Evolutionary conservation across 331 rosid species (phyloP).

Genomic region (Arachis monticola): DNA sequence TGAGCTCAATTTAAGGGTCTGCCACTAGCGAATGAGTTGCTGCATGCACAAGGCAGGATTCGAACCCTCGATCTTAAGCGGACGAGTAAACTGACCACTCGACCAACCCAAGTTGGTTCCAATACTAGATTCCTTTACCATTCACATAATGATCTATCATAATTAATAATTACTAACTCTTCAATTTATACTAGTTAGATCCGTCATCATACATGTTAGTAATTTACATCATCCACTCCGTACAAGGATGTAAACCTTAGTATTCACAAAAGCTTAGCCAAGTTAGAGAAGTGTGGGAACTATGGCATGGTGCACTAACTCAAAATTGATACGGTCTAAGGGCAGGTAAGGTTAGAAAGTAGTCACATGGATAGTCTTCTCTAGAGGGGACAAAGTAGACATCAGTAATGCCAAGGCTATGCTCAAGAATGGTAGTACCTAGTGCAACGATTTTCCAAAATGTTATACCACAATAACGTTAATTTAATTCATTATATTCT

Average conservation of each 20-base stretch:
- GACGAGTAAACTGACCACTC: no score
- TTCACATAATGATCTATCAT: no score
- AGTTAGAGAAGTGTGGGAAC: not conserved
- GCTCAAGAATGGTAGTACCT: not conserved
- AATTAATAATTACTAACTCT: no score
- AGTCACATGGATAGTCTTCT: conserved; percentile 1
- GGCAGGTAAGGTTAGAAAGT: conserved; percentile 4
- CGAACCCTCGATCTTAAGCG: no score
- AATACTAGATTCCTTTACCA: no score
- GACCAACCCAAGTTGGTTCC: no score
- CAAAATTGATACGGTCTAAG: conserved; percentile 5
- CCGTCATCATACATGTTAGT: no score
- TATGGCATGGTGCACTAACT: not conserved
- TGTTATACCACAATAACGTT: not conserved
- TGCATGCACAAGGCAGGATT: no score
- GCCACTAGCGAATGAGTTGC: no score
- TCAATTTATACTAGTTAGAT: no score
- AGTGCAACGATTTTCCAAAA: not conserved
- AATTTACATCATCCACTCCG: no score
- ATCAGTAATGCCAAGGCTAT: not conserved
- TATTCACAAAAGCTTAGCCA: not conserved
- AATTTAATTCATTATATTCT: not conserved
- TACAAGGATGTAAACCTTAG: conserved; percentile 5
- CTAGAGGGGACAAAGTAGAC: conserved; percentile 13
- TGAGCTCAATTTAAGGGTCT: no score